A percentile compares a stretch with the other conserved stretches of the same genome.
Evolutionary conservation across 2,329 filamentous ascomycete species (phyloP).

Genomic region (Xylaria sp.): DNA sequence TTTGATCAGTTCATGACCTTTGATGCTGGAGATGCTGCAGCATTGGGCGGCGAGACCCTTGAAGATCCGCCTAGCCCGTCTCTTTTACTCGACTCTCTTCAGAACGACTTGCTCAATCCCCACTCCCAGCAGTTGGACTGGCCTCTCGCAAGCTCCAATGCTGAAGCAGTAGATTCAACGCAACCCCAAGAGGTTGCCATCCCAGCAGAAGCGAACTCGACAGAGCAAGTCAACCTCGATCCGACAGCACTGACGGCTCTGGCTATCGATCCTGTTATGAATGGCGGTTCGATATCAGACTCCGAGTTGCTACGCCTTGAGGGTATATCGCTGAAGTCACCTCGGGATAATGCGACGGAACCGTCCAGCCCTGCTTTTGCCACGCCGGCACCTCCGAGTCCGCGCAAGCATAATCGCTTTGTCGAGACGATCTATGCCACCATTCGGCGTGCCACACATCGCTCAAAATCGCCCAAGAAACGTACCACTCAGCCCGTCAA

Average conservation of each 20-base stretch:
- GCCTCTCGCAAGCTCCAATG: slow-evolving; percentile 13
- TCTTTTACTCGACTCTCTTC: slow-evolving; percentile 28
- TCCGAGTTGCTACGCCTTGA: slow-evolving; percentile 44
- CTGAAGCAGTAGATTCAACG: slow-evolving; percentile 16
- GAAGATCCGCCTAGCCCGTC: slow-evolving; percentile 32
- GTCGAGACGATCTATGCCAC: slow-evolving; percentile 29
- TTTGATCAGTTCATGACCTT: slow-evolving; percentile 34
- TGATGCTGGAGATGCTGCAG: slow-evolving; percentile 27
- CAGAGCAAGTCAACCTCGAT: slow-evolving; percentile 15
- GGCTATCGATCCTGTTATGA: slow-evolving; percentile 27
- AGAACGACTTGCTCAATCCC: slow-evolving; percentile 20
- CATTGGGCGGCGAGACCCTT: slow-evolving; percentile 21
- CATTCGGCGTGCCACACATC: slow-evolving; percentile 25
- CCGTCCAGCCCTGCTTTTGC: slow-evolving; percentile 25
- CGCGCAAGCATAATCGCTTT: slow-evolving; percentile 27
- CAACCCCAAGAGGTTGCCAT: slow-evolving; percentile 11
- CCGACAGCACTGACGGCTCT: slow-evolving; percentile 19
- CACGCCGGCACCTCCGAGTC: slow-evolving; percentile 26
- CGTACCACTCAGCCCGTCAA: slow-evolving; percentile 8
- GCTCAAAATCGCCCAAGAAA: slow-evolving; percentile 19
- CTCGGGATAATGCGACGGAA: slow-evolving; percentile 23
- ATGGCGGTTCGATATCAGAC: slow-evolving; percentile 41
- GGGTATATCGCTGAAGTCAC: slow-evolving; percentile 41
- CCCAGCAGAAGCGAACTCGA: slow-evolving; percentile 4
- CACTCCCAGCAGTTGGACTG: slow-evolving; percentile 22